Percentiles rank a stretch among this genome's conserved stretches.
Conservation (phyloP, 2,329 filamentous ascomycete species). For the Exophiala dermatitidis region DNA sequence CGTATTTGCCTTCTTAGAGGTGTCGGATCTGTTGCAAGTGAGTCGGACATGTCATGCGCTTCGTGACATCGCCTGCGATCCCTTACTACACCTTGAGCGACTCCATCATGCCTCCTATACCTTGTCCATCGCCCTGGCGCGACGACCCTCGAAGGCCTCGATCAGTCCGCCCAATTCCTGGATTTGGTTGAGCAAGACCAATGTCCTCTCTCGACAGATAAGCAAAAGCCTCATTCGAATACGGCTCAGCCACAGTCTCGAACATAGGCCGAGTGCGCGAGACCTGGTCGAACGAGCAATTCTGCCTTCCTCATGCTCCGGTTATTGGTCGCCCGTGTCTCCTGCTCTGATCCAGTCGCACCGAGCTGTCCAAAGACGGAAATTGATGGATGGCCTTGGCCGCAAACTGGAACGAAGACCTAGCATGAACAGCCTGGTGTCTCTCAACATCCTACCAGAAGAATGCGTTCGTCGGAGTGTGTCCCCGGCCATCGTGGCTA, state of each 20-base stretch:
- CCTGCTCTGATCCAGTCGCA: constrained; percentile 25
- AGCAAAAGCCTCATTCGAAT: constrained; percentile 59
- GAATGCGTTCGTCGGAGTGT: constrained; percentile 35
- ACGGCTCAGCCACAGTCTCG: constrained; percentile 55
- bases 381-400: constrained; percentile 22
- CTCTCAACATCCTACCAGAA: constrained; percentile 28
- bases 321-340: constrained; percentile 21
- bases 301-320: constrained; percentile 55
- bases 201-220: constrained; percentile 57
- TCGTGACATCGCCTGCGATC: constrained; percentile 55
- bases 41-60: constrained; percentile 52
- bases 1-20: constrained; percentile 41
- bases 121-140: constrained; percentile 51
- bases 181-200: constrained; percentile 62
- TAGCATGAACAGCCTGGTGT: constrained; percentile 30
- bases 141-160: constrained; percentile 52
- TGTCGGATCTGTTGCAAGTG: constrained; percentile 40
- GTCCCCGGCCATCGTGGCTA: constrained; percentile 56
- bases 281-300: constrained; percentile 58
- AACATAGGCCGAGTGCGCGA: constrained; percentile 52
- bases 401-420: constrained; percentile 28
- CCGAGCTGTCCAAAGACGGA: constrained; percentile 18
- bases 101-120: constrained; percentile 50
- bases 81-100: constrained; percentile 58
- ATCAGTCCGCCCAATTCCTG: constrained; percentile 55